Base-by-base conservation (phyloP, 805 yeast genomes). In the Candida maris region DNA sequence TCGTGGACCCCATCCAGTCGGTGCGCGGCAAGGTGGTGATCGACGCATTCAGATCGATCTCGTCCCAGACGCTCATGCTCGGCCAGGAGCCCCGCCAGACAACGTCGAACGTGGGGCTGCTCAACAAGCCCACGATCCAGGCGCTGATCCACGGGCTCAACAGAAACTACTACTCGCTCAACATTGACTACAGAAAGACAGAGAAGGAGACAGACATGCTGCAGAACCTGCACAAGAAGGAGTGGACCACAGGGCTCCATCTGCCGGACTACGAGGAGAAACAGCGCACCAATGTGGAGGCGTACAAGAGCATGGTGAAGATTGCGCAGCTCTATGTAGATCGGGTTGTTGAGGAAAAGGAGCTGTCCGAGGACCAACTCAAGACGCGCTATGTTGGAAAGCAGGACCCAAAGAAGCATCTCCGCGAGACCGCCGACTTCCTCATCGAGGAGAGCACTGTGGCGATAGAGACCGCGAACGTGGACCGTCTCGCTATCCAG, bases 1-100 rank as follows among this genome's bases (percentile, higher is more conserved):
- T 93, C 27, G 83, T 93, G 42, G 99, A 93, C 62, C 98, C 99
- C 31, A 93, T 93, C 56, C 99, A 93, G 65, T 87, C 96, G 10
- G 99, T 93, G 34, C 89, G 91, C 64, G 99, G 99, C 46, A 93
- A 93, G 61, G 99, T 93, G 31, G 99, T 93, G 32, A 93, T 93
- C 54, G 99, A 93, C 65, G 99, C 99, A 2, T 93, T 93, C 67
- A 77, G 99, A 68, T 73, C 94, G 46, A 93, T 93, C 54, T 86
- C 87, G 48, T 79, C 96, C 4, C 77, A 88, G 27, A 74, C 88
- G 9, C 64, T 89, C 54, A 86, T 93, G 93, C 77, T 87, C 75
- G 96, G 96, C 40, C 95, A 86, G 62, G 99, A 93, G 64, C 97
- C 98, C 36, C 80, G 99, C 59, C 97, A 91, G 61, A 83, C 97